Conservation (phyloP, 164 flowering plant species). For the Chimonanthus salicifolius region DNA sequence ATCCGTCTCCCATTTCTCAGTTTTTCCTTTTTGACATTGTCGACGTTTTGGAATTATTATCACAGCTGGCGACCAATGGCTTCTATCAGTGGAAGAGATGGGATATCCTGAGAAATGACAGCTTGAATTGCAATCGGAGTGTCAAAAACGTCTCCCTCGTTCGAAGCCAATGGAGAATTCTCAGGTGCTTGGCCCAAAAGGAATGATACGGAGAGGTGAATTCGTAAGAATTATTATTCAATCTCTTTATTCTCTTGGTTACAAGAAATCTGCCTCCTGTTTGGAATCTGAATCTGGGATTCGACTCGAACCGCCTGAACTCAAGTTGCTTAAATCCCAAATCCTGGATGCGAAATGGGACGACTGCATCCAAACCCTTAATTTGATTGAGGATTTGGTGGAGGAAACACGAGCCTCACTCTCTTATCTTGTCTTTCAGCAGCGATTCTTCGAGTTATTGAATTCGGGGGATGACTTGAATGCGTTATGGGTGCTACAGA, state of each 20-base stretch:
- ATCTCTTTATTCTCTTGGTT: conserved; percentile 70
- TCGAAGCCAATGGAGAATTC: conserved; percentile 31
- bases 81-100: not conserved
- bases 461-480: conserved; percentile 38
- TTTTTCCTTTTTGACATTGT: too few relatives aligned
- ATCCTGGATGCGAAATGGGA: conserved; percentile 59
- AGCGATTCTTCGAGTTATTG: conserved; percentile 53
- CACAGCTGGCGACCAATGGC: conserved; percentile 1
- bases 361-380: conserved; percentile 38
- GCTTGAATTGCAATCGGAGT: not conserved
- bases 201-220: conserved; percentile 55
- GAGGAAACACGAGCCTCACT: conserved; percentile 50
- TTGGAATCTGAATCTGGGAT: conserved; percentile 75
- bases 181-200: conserved; percentile 42
- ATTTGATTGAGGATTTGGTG: conserved; percentile 28
- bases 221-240: conserved; percentile 63
- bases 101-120: not conserved
- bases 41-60: not conserved
- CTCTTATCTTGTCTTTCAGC: conserved; percentile 50
- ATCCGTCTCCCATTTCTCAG: not conserved
- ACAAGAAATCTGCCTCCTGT: conserved; percentile 47
- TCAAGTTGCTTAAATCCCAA: conserved; percentile 40
- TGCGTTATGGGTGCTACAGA: conserved; percentile 50
- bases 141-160: not conserved
- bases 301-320: conserved; percentile 31